These are phyloP conservation scores for Gardenia jasminoides DNA, from an alignment of 257 asterid genomes.

Conservation along the genomic window DNA sequence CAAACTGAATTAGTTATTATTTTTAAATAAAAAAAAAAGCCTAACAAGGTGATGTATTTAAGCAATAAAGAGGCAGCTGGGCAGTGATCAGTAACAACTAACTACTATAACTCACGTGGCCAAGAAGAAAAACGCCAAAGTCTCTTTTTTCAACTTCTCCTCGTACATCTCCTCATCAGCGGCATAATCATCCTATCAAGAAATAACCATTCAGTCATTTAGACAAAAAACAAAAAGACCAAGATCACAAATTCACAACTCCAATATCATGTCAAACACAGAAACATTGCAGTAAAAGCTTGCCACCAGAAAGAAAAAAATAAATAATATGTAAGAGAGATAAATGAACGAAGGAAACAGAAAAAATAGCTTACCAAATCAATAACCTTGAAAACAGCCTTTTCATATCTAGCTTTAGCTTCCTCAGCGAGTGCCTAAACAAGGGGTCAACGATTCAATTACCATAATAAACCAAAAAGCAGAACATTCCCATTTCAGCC, in stretches of 20 bases:
- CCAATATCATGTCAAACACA: constrained; percentile 2
- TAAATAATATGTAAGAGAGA: neutral
- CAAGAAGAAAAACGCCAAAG: constrained; percentile 72
- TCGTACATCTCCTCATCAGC: constrained; percentile 94
- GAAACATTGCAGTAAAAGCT: neutral
- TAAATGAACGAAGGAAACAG: neutral
- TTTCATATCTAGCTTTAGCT: constrained; percentile 88
- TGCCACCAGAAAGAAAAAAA: constrained; percentile 8
- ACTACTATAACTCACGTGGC: constrained; percentile 71
- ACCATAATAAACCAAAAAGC: neutral
- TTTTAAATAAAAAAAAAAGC: neutral
- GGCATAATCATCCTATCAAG: constrained; percentile 85
- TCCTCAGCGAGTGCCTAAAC: constrained; percentile 89
- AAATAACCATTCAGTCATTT: constrained; percentile 14
- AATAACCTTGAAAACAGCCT: constrained; percentile 65
- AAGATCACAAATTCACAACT: constrained; percentile 6
- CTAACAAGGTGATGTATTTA: neutral
- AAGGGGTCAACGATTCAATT: constrained; percentile 23
- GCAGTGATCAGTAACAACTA: constrained; percentile 6
- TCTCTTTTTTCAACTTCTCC: constrained; percentile 86
- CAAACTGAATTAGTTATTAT: constrained; percentile 24
- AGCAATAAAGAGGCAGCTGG: constrained; percentile 17
- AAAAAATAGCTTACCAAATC: constrained; percentile 57
- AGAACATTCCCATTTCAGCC: neutral
- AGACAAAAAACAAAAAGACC: constrained; percentile 15